Base-by-base conservation (phyloP, 768 basidiomycete species). In the Lentinus brumalis region DNA sequence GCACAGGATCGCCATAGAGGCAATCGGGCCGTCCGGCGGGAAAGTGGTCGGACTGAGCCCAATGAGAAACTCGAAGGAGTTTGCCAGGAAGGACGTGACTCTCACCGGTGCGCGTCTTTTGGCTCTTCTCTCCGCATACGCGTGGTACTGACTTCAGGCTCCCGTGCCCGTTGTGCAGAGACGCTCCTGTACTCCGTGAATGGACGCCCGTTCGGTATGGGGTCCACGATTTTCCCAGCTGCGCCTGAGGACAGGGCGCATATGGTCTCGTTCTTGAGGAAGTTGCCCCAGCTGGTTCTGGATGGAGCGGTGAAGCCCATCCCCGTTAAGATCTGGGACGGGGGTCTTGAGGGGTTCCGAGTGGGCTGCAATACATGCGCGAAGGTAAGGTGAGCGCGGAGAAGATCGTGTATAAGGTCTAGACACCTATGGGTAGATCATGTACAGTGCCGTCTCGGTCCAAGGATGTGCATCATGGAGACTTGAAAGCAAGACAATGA, bases 381-480 rank as follows among this genome's bases (percentile, higher is more conserved):
- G 66, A 70, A 11, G 72, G 73, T 16, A 71, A 70, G 67, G 57
- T 70, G 18, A 72, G 70, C 51, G 74, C 62, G 29, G 66, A 70
- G 63, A 75, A 76, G 61, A 55, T 72, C 38, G 72, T 71, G 15
- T 71, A 71, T 35, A 15, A 3, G 18, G 31, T 54, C 6, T 15
- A 44, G 35, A 3, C 21, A 26, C 21, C 21, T 26, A 26, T 26
- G 21, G 21, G 21, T 26, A 26, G 21, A 26, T 26, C 21, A 26
- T 26, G 21, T 26, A 26, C 21, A 35, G 35, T 35, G 7, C 35
- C 35, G 35, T 7, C 21, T 26, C 21, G 21, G 21, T 26, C 21
- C 21, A 26, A 26, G 21, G 21, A 26, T 26, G 21, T 26, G 21
- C 21, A 26, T 26, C 21, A 26, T 26, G 2, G 21, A 26, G 21